Evolutionary conservation across 192 early-diverging fungal species (phyloP).

Genomic region (Umbelopsis sp.): DNA sequence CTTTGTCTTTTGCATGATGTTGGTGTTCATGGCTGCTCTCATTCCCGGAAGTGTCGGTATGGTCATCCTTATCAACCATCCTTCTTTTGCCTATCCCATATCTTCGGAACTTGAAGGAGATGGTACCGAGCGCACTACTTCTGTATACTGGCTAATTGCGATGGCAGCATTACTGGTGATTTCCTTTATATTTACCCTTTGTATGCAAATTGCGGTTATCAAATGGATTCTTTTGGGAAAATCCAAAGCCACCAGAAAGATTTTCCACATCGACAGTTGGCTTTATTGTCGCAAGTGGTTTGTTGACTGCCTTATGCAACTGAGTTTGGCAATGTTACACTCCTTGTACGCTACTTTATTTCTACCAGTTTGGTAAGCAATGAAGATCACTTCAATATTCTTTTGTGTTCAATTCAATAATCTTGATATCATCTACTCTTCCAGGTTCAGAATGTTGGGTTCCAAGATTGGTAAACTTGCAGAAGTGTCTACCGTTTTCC

Average conservation of each 20-base stretch:
- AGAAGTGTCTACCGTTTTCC: not conserved
- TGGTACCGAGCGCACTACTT: not conserved
- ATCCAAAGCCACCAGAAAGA: not conserved
- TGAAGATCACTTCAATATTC: no score
- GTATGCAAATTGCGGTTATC: not conserved
- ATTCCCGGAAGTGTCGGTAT: not conserved
- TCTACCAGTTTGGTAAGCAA: not conserved
- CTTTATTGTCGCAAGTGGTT: slow-evolving; percentile 3
- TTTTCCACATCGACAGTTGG: not conserved
- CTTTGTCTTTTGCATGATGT: not conserved
- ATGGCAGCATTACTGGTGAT: not conserved
- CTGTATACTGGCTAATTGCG: not conserved
- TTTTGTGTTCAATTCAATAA: no score
- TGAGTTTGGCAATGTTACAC: slow-evolving; percentile 1
- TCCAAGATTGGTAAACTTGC: not conserved
- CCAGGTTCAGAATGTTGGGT: slow-evolving; percentile 5
- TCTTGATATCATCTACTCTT: not conserved
- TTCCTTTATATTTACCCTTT: not conserved
- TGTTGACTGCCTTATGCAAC: slow-evolving; percentile 3
- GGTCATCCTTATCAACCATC: not conserved
- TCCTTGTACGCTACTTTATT: slow-evolving; percentile 3
- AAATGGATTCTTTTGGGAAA: not conserved
- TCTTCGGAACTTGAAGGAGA: not conserved
- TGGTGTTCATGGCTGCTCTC: slow-evolving; percentile 2
- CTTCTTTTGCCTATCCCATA: not conserved